Conservation (phyloP, 2,329 filamentous ascomycete species). For the Xylariaceae sp. region DNA sequence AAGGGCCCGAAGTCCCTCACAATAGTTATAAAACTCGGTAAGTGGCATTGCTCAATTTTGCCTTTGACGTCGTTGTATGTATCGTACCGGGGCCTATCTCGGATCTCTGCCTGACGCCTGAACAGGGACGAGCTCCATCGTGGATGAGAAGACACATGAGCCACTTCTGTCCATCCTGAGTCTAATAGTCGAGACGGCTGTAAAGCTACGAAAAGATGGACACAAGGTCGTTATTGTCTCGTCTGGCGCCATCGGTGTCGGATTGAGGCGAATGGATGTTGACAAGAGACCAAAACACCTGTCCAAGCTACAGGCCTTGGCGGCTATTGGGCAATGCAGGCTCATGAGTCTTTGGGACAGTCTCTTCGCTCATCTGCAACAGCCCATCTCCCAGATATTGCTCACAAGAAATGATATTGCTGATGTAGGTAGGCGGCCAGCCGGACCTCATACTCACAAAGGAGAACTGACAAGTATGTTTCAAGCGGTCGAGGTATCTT, state of each 20-base stretch:
- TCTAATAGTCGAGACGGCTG: constrained; percentile 89
- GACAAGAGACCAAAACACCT: constrained; percentile 85
- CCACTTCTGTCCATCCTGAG: constrained; percentile 87
- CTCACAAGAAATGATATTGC: constrained; percentile 95
- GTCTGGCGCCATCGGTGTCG: constrained; percentile 93
- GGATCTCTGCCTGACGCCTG: constrained; percentile 1
- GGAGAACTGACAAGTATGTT: too few species aligned
- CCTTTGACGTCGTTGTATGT: not conserved
- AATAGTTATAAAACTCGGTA: constrained; percentile 86
- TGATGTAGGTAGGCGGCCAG: constrained; percentile 55
- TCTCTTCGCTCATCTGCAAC: constrained; percentile 78
- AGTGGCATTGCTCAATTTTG: constrained; percentile 21
- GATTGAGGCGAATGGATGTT: constrained; percentile 83
- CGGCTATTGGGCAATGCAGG: constrained; percentile 92
- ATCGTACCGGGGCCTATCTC: not conserved
- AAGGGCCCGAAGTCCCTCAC: constrained; percentile 63
- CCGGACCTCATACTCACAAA: not conserved
- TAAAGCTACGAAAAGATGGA: constrained; percentile 81
- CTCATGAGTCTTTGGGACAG: constrained; percentile 95
- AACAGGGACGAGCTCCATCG: constrained; percentile 94
- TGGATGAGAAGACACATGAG: constrained; percentile 92
- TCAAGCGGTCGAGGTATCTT: constrained; percentile 84
- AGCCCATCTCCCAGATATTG: constrained; percentile 92
- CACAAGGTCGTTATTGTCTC: constrained; percentile 95
- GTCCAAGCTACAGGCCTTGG: constrained; percentile 85